phyloP scores from a whole-genome alignment of 306 rosid species.

The Hippophae rhamnoides region DNA sequence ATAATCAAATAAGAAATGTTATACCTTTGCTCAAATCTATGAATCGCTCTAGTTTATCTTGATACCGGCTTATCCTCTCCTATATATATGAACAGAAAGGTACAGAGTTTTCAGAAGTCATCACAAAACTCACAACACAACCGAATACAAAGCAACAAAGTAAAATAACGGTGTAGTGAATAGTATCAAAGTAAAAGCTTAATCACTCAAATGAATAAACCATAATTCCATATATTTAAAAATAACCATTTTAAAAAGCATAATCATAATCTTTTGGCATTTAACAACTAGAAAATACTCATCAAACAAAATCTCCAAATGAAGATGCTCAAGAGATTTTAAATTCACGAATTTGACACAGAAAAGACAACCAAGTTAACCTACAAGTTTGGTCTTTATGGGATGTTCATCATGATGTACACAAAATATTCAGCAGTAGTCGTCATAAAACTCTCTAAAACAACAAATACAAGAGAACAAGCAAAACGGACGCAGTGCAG shows the following conservation, averaged over 20 bases:
- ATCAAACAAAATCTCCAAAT: not conserved
- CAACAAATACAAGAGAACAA: no score
- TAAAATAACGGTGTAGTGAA: not conserved
- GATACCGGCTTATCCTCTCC: slow-evolving; percentile 68
- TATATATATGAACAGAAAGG: slow-evolving; percentile 15
- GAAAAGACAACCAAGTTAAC: no score
- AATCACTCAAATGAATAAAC: slow-evolving; percentile 4
- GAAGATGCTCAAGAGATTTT: not conserved
- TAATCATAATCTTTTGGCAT: not conserved
- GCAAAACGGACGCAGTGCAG: no score
- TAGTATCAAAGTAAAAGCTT: not conserved
- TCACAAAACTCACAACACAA: slow-evolving; percentile 1
- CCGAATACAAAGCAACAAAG: not conserved
- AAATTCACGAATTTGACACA: no score
- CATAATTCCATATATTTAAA: not conserved
- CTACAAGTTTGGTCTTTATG: no score
- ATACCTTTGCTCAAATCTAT: slow-evolving; percentile 61
- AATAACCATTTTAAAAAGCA: not conserved
- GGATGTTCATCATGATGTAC: no score
- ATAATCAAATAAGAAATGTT: slow-evolving; percentile 3
- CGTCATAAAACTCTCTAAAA: no score
- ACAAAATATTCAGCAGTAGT: no score
- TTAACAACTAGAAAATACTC: not conserved
- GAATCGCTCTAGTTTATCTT: slow-evolving; percentile 53
- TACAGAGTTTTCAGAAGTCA: slow-evolving; percentile 5